A percentile compares a stretch with the other conserved stretches of the same genome.
These are phyloP conservation scores for Kwoniella bestiolae DNA, from an alignment of 768 basidiomycete genomes.

Conservation along the genomic window DNA sequence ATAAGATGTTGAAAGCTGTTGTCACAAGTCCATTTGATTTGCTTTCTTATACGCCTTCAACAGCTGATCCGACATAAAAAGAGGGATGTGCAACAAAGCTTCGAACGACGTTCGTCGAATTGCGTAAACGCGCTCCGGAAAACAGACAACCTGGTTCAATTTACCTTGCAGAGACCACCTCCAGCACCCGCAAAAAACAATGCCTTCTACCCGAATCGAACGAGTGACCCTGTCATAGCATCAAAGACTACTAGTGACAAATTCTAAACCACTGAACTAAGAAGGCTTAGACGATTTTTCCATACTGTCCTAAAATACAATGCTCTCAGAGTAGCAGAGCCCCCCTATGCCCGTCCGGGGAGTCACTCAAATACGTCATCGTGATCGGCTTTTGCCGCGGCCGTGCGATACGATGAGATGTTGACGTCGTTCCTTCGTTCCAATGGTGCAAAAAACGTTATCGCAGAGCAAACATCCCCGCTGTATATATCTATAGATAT, in stretches of 20 bases:
- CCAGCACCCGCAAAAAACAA: not conserved
- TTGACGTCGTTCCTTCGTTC: constrained; percentile 11
- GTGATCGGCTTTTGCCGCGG: not conserved
- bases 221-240: constrained; percentile 15
- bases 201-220: constrained; percentile 17
- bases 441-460: not conserved
- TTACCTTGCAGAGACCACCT: too few species aligned
- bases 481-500: too few species aligned
- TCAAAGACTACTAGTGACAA: constrained; percentile 19
- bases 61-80: too few species aligned
- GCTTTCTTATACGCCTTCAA: too few species aligned
- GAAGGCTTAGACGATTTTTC: constrained; percentile 11
- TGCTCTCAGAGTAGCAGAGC: too few species aligned
- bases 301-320: too few species aligned
- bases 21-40: too few species aligned
- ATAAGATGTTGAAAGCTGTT: too few species aligned
- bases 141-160: too few species aligned
- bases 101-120: not conserved
- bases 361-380: not conserved
- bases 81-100: too few species aligned
- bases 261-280: constrained; percentile 19
- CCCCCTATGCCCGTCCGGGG: not conserved
- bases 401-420: constrained; percentile 1
- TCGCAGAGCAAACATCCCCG: not conserved
- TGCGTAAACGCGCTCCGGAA: too few species aligned